Percentiles rank a stretch among this genome's conserved stretches.
Evolutionary conservation across 2,329 filamentous ascomycete species (phyloP).

Genomic region (Xylaria sp.): DNA sequence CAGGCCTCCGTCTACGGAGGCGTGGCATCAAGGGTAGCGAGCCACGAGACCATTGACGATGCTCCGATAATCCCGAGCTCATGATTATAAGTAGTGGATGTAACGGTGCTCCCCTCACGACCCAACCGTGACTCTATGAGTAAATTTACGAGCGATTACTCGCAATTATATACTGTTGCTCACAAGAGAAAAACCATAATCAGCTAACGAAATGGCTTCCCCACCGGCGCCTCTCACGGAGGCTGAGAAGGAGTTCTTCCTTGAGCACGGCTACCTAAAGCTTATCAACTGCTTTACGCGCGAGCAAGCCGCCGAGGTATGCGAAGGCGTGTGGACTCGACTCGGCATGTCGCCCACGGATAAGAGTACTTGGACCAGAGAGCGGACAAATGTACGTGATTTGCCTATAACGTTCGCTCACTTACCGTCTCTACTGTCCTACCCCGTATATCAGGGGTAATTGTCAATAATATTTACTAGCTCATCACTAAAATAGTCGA

Average conservation of each 20-base stretch:
- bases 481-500: neutral
- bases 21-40: neutral
- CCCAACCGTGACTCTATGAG: neutral
- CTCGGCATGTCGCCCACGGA: conserved; percentile 73
- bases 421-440: neutral
- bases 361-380: conserved; percentile 71
- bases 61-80: neutral
- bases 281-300: conserved; percentile 59
- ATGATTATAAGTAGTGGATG: conserved; percentile 15
- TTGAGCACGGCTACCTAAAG: conserved; percentile 66
- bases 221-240: conserved; percentile 47
- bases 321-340: conserved; percentile 69
- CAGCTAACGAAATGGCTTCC: conserved; percentile 41
- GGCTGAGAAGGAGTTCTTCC: conserved; percentile 58
- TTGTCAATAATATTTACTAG: too few species aligned
- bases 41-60: conserved; percentile 13
- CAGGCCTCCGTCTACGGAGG: conserved; percentile 20
- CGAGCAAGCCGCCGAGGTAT: conserved; percentile 47
- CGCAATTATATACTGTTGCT: conserved; percentile 1
- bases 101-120: neutral
- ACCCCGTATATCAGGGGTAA: neutral
- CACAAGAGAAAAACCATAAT: neutral
- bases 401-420: neutral
- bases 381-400: conserved; percentile 64
- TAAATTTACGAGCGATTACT: neutral